Percentiles rank a stretch among this genome's conserved stretches.
Conservation (phyloP, 352 stramenopile genomes). For the Phytopythium mirpurense region DNA sequence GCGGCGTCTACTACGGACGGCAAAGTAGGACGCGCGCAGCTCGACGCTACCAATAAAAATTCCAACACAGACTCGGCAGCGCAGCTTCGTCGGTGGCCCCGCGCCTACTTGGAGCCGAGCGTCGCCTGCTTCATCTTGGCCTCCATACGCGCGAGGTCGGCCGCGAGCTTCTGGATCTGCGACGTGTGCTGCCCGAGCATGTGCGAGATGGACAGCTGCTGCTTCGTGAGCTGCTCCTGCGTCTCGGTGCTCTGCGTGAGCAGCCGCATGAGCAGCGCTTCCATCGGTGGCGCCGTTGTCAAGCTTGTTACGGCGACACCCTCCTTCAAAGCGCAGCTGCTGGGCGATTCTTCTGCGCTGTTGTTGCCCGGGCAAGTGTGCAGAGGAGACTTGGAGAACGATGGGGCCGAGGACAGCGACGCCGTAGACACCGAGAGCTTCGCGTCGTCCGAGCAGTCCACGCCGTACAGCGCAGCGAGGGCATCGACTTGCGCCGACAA, state of each 20-base stretch:
- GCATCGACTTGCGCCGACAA: slow-evolving; percentile 3
- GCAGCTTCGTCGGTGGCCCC: background rate
- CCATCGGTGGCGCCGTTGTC: slow-evolving; percentile 29
- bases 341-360: background rate
- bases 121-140: slow-evolving; percentile 52
- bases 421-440: slow-evolving; percentile 19
- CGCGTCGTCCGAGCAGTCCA: background rate
- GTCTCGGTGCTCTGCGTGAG: slow-evolving; percentile 82
- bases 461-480: background rate
- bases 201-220: slow-evolving; percentile 64
- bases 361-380: background rate
- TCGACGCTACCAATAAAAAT: slow-evolving; percentile 3
- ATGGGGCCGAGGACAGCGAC: slow-evolving; percentile 18
- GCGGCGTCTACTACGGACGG: no score
- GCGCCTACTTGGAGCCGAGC: slow-evolving; percentile 17
- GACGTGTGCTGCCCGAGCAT: slow-evolving; percentile 62
- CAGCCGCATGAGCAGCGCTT: slow-evolving; percentile 71
- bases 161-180: slow-evolving; percentile 75
- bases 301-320: background rate
- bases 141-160: slow-evolving; percentile 70
- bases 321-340: background rate
- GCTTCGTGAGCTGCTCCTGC: slow-evolving; percentile 71
- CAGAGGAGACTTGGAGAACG: background rate
- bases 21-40: background rate
- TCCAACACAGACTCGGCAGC: background rate